Percentiles rank a stretch among this genome's conserved stretches.
These are phyloP conservation scores for Euphorbia corollata DNA, from an alignment of 441 rosid genomes.

Conservation along the genomic window DNA sequence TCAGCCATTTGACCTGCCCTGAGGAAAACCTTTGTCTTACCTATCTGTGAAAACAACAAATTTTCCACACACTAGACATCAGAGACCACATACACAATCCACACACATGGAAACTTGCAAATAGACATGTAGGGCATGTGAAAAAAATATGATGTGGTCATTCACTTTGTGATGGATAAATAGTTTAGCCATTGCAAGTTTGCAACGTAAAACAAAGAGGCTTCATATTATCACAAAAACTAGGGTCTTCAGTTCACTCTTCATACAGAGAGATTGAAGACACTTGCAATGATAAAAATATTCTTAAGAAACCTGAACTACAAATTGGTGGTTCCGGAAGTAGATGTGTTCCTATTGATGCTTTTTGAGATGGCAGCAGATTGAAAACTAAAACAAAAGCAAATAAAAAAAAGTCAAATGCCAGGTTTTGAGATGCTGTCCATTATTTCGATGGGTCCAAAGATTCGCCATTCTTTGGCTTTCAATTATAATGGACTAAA, in stretches of 20 bases:
- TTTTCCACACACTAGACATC: slow-evolving; percentile 19
- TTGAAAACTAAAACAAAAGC: background rate
- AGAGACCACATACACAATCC: slow-evolving; percentile 15
- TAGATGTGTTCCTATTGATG: background rate
- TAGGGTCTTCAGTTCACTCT: background rate
- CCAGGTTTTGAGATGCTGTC: slow-evolving; percentile 6
- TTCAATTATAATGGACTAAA: too few relatives aligned
- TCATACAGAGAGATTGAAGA: background rate
- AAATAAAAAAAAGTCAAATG: background rate
- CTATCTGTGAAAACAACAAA: slow-evolving; percentile 55
- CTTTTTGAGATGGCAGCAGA: background rate
- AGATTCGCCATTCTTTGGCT: too few relatives aligned
- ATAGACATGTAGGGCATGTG: background rate
- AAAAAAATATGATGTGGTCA: background rate
- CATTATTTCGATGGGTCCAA: too few relatives aligned
- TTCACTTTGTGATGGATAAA: background rate
- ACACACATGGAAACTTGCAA: slow-evolving; percentile 3
- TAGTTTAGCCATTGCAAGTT: background rate
- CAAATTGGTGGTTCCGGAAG: too few relatives aligned
- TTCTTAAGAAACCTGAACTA: background rate
- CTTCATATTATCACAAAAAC: background rate
- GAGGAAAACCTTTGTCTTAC: slow-evolving; percentile 87
- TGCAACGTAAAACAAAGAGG: background rate
- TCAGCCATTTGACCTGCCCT: slow-evolving; percentile 99
- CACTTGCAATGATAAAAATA: slow-evolving; percentile 4